Conservation (phyloP, 257 asterid genomes). For the Apocynum venetum region DNA sequence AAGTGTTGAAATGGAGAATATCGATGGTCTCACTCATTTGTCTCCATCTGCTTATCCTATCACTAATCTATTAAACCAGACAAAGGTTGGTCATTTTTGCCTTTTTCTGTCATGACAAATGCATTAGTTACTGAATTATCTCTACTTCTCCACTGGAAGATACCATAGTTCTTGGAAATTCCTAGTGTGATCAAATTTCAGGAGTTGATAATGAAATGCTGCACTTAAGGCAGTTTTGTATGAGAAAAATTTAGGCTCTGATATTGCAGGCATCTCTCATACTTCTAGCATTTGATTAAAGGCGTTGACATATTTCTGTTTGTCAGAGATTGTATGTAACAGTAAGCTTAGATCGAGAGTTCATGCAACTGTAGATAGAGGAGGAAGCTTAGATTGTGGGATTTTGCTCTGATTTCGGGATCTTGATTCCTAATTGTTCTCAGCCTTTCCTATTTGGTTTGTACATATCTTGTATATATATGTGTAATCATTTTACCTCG, state of each 20-base stretch:
- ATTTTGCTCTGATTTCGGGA: too few relatives aligned
- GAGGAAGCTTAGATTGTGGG: too few relatives aligned
- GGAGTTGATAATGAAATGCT: background rate
- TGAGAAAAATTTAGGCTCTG: background rate
- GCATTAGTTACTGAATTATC: background rate
- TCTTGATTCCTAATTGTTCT: too few relatives aligned
- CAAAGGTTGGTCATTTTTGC: conserved; percentile 45
- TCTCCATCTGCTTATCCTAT: conserved; percentile 47
- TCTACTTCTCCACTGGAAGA: background rate
- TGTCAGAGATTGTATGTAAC: too few relatives aligned
- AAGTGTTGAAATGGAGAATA: conserved; percentile 44
- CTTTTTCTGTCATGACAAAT: conserved; percentile 6
- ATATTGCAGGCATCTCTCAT: background rate
- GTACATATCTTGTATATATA: too few relatives aligned
- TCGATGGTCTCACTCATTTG: conserved; percentile 40
- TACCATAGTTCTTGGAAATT: background rate
- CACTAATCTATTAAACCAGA: conserved; percentile 41
- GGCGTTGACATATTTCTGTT: background rate
- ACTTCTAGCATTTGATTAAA: background rate
- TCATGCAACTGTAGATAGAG: too few relatives aligned
- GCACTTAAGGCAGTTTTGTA: background rate
- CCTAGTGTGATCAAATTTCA: background rate
- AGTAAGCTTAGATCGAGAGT: too few relatives aligned
- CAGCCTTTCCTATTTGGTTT: too few relatives aligned
- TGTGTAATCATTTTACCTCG: too few relatives aligned